These are phyloP conservation scores for Aspergillus vadensis DNA, from an alignment of 2,329 filamentous ascomycete genomes.

Conservation along the genomic window DNA sequence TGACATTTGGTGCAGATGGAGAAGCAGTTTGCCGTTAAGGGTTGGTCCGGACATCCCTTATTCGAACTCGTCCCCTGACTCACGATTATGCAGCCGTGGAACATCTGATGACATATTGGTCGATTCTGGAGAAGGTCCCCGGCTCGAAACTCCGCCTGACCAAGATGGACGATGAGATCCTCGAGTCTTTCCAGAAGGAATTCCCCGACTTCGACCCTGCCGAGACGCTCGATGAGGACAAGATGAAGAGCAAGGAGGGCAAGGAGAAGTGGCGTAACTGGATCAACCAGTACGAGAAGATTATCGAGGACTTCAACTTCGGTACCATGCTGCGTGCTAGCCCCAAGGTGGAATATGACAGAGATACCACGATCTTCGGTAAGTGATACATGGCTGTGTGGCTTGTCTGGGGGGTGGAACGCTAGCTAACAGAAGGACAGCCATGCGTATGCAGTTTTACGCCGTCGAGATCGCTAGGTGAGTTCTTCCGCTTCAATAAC, in stretches of 20 bases:
- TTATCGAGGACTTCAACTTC: conserved; percentile 96
- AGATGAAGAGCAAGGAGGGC: conserved; percentile 96
- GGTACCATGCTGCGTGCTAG: conserved; percentile 85
- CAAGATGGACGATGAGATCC: conserved; percentile 92
- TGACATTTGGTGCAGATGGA: conserved; percentile 69
- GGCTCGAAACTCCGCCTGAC: conserved; percentile 89
- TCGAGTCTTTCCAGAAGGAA: conserved; percentile 79
- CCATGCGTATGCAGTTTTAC: conserved; percentile 80
- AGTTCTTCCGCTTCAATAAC: conserved; percentile 23
- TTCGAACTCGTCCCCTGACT: conserved; percentile 3
- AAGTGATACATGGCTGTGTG: conserved; percentile 29
- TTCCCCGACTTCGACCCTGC: conserved; percentile 92
- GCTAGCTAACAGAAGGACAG: conserved; percentile 34
- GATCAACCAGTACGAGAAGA: conserved; percentile 91
- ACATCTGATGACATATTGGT: conserved; percentile 97
- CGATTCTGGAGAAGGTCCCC: conserved; percentile 85
- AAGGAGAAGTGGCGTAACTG: conserved; percentile 96
- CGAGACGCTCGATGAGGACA: conserved; percentile 79
- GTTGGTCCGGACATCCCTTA: conserved; percentile 45
- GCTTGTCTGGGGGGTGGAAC: not conserved
- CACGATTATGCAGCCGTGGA: conserved; percentile 66
- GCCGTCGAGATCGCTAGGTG: conserved; percentile 73
- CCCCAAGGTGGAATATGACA: conserved; percentile 79
- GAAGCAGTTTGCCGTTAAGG: conserved; percentile 98
- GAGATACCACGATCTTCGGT: conserved; percentile 93